phyloP scores from a whole-genome alignment of 169 alveolate species.

The Babesia ovata region DNA sequence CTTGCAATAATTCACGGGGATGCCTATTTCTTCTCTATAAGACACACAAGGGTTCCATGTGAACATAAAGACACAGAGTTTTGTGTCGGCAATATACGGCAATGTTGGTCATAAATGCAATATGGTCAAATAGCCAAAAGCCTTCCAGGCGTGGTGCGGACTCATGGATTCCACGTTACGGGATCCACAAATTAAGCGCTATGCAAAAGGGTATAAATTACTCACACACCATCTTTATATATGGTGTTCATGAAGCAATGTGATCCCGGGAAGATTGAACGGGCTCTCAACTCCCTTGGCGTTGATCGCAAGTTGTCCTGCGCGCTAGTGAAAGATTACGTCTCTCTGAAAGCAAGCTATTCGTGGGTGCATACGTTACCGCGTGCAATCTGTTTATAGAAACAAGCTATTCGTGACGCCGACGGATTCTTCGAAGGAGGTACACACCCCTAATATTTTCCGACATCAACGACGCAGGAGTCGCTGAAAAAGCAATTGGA shows the following conservation, averaged over 20 bases:
- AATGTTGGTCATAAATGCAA: too few species aligned
- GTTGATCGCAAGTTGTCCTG: conserved; percentile 56
- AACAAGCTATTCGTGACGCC: background rate
- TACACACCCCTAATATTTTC: background rate
- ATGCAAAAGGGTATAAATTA: background rate
- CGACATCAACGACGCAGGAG: background rate
- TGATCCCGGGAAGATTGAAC: background rate
- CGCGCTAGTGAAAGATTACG: conserved; percentile 37
- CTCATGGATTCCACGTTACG: too few species aligned
- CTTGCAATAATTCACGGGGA: too few species aligned
- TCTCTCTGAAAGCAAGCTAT: background rate
- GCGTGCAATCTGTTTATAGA: background rate
- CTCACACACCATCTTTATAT: background rate
- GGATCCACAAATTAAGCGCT: background rate
- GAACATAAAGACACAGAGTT: too few species aligned
- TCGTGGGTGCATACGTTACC: background rate
- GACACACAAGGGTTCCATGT: too few species aligned
- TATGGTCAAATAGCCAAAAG: too few species aligned
- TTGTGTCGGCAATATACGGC: too few species aligned
- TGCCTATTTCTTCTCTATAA: too few species aligned
- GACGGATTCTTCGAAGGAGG: conserved; percentile 1
- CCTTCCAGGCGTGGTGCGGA: too few species aligned
- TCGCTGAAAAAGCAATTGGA: conserved; percentile 13
- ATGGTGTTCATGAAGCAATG: background rate
- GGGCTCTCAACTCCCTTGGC: conserved; percentile 27